Percentiles rank a stretch among this genome's conserved stretches.
Conservation (phyloP, 1,284 basidiomycete species). For the Marasmius tenuissimus region DNA sequence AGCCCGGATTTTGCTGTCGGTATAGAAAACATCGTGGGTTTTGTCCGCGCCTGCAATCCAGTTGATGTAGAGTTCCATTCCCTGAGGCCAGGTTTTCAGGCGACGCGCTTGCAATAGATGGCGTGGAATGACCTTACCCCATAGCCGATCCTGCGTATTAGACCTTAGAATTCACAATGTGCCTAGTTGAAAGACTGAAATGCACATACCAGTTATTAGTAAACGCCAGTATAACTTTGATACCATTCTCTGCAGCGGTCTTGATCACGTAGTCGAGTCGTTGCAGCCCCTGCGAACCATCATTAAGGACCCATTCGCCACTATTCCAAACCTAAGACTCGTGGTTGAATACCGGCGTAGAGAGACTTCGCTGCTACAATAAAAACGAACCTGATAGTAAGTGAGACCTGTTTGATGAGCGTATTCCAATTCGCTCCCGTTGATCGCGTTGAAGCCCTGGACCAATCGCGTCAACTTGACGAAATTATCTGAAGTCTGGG, state of each 20-base stretch:
- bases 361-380: not conserved
- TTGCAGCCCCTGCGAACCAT: constrained; percentile 51
- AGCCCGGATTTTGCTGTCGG: constrained; percentile 42
- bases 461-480: no score
- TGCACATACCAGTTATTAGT: constrained; percentile 52
- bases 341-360: not conserved
- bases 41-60: constrained; percentile 45
- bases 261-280: constrained; percentile 53
- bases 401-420: constrained; percentile 44
- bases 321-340: constrained; percentile 45
- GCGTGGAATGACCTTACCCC: constrained; percentile 25
- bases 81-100: constrained; percentile 20
- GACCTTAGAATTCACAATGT: not conserved
- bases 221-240: constrained; percentile 52
- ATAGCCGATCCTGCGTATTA: constrained; percentile 35
- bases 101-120: not conserved
- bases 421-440: constrained; percentile 40
- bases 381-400: constrained; percentile 45
- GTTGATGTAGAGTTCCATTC: constrained; percentile 50
- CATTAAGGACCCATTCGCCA: constrained; percentile 46
- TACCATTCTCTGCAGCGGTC: constrained; percentile 47
- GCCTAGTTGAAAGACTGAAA: not conserved
- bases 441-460: constrained; percentile 52
- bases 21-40: constrained; percentile 55
- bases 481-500: no score